Base-by-base conservation (phyloP, 441 rosid genomes). In the Caryocar brasiliense region DNA sequence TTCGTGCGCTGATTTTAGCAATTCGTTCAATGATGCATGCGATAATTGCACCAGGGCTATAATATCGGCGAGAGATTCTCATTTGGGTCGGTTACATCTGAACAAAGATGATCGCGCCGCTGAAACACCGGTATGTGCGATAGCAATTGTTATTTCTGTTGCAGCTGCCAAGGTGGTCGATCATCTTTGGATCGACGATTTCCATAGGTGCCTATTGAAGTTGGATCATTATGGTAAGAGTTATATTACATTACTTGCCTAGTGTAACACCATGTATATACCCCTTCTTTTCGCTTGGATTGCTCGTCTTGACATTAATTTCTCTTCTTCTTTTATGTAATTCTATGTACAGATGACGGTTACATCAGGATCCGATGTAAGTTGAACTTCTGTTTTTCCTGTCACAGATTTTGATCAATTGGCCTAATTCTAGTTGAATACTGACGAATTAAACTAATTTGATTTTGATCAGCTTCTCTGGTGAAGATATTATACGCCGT, bases 321-420 rank as follows among this genome's bases (percentile, higher is more conserved):
- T 39, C 27, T 40, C n/a, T 51, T 46, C 12, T 29, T 18, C 40
- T 65, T n/a, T n/a, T n/a, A n/a, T n/a, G n/a, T n/a, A n/a, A n/a
- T n/a, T n/a, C n/a, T 24, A 9, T 56, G 28, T 20, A 65, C 79
- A 79, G 83, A 75, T 32, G 59, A 56, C 2, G 82, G 80, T 3
- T 71, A 73, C 32, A 6, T 65, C 39, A 69, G 33, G 40, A 12
- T 79, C 45, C 75, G 62, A 71, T 43, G 86, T 82, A 61, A 75
- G 86, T 69, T 14, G 12, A 54, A 6, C 14, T 2, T 23, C 30
- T 20, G 13, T 11, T 4, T 20, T 47, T 41, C 54, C 2, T 15
- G 37, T 3, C 6, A 8, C 3, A 23, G 5, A 3, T 3, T 3
- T 40, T n/a, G 0, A 4, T 25, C 8, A 3, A 7, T 29, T 3